Percentiles rank a stretch among this genome's conserved stretches.
These are phyloP conservation scores for Aspergillus bridgeri DNA, from an alignment of 495 filamentous ascomycete species.

Conservation along the genomic window DNA sequence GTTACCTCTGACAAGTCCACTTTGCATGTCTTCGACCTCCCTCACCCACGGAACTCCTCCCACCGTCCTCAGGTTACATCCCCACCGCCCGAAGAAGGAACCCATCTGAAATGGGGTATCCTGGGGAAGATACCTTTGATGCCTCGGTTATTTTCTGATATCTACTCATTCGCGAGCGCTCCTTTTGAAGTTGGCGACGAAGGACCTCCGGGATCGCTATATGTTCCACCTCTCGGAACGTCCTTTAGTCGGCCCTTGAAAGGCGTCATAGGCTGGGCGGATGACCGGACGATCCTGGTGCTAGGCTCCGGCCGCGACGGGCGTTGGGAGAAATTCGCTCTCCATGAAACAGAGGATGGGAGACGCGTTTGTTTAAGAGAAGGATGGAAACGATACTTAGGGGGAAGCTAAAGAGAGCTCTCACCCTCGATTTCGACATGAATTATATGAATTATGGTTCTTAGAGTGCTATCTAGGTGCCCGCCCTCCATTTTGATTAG, in stretches of 20 bases:
- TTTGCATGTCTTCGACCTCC: constrained; percentile 85
- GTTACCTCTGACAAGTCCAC: constrained; percentile 98
- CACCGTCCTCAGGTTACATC: constrained; percentile 36
- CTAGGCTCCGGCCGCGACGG: constrained; percentile 78
- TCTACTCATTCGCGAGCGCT: constrained; percentile 72
- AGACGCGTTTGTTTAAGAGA: constrained; percentile 59
- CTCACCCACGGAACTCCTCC: constrained; percentile 33
- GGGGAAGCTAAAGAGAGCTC: constrained; percentile 30
- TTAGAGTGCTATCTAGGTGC: constrained; percentile 6
- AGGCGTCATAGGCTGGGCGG: constrained; percentile 72
- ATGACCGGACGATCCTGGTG: constrained; percentile 65
- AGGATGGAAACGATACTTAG: constrained; percentile 81
- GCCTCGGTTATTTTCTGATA: constrained; percentile 76
- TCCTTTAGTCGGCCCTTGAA: constrained; percentile 61
- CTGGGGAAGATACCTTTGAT: constrained; percentile 73
- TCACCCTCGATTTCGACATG: background rate
- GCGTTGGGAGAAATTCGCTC: constrained; percentile 78
- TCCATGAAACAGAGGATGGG: constrained; percentile 62
- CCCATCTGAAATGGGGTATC: constrained; percentile 73
- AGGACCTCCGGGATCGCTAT: constrained; percentile 38
- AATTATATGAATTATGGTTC: background rate
- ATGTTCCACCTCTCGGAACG: constrained; percentile 41
- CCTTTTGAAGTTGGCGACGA: constrained; percentile 81
- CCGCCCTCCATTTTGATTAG: background rate
- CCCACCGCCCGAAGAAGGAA: constrained; percentile 40